Conservation (phyloP, 257 asterid species). For the Plantago ovata region DNA sequence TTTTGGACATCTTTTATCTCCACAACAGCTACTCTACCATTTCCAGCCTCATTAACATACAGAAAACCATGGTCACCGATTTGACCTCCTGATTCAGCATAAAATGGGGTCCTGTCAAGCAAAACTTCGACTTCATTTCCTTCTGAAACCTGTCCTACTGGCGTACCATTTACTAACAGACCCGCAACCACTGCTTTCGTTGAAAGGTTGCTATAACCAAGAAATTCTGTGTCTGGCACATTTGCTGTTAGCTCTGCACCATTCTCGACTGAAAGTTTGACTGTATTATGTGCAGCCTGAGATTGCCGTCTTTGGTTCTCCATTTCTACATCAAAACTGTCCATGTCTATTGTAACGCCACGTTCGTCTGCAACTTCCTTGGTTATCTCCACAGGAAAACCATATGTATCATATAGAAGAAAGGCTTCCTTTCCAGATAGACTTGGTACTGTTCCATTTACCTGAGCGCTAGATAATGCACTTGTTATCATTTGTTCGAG, state of each 20-base stretch:
- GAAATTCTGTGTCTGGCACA: conserved; percentile 74
- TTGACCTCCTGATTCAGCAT: conserved; percentile 98
- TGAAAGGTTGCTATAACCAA: conserved; percentile 67
- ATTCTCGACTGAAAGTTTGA: conserved; percentile 72
- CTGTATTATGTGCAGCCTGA: conserved; percentile 90
- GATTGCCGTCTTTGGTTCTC: conserved; percentile 89
- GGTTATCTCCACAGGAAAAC: conserved; percentile 92
- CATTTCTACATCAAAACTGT: conserved; percentile 70
- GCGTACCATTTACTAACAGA: conserved; percentile 64
- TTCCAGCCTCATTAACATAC: conserved; percentile 37
- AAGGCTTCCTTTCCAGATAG: conserved; percentile 82
- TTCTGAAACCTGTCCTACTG: conserved; percentile 61
- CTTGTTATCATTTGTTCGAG: conserved; percentile 66
- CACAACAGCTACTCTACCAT: conserved; percentile 46
- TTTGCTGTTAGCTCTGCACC: conserved; percentile 60
- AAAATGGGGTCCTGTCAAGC: conserved; percentile 82
- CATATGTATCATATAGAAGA: conserved; percentile 84
- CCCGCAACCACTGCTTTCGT: conserved; percentile 75
- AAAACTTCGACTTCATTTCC: conserved; percentile 88
- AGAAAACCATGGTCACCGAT: conserved; percentile 82
- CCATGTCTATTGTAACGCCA: conserved; percentile 75
- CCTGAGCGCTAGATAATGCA: conserved; percentile 44
- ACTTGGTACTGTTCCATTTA: conserved; percentile 47
- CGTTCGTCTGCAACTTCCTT: conserved; percentile 84
- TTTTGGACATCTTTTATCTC: conserved; percentile 78